phyloP scores from a whole-genome alignment of 73 alveolate genomes.

The Blepharisma japonicum region DNA sequence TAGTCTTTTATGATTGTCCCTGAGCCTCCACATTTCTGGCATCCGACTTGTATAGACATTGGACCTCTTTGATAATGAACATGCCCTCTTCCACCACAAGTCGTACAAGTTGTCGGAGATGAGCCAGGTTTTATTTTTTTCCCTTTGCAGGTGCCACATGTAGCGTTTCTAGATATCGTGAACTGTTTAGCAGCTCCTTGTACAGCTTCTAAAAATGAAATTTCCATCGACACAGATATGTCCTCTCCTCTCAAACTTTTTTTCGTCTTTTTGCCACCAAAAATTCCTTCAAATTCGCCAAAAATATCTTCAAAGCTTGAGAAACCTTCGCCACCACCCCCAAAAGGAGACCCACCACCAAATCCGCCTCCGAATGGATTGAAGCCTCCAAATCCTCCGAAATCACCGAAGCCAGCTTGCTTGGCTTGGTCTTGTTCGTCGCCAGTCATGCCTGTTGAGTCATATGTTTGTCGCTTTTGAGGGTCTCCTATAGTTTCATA shows the following conservation, averaged over 20 bases:
- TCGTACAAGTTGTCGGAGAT: constrained; percentile 65
- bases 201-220: constrained; percentile 77
- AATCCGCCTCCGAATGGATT: constrained; percentile 28
- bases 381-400: constrained; percentile 31
- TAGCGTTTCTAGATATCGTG: constrained; percentile 49
- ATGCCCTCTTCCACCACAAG: constrained; percentile 82
- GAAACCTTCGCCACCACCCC: constrained; percentile 35
- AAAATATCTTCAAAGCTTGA: constrained; percentile 66
- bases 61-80: constrained; percentile 69
- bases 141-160: constrained; percentile 79
- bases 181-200: constrained; percentile 68
- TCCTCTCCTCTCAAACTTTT: constrained; percentile 59
- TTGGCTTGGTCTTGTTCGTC: constrained; percentile 77
- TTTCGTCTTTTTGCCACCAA: constrained; percentile 38
- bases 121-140: constrained; percentile 85
- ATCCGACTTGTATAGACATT: constrained; percentile 63
- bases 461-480: constrained; percentile 68
- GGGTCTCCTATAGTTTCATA: constrained; percentile 84
- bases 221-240: constrained; percentile 55
- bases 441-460: constrained; percentile 82
- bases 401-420: constrained; percentile 58
- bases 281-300: constrained; percentile 69
- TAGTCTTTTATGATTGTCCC: constrained; percentile 73
- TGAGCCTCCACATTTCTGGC: constrained; percentile 73
- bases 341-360: neutral